Evolutionary conservation across 345 rosid genomes (phyloP).

Genomic region (Gossypium rotundifolium): DNA sequence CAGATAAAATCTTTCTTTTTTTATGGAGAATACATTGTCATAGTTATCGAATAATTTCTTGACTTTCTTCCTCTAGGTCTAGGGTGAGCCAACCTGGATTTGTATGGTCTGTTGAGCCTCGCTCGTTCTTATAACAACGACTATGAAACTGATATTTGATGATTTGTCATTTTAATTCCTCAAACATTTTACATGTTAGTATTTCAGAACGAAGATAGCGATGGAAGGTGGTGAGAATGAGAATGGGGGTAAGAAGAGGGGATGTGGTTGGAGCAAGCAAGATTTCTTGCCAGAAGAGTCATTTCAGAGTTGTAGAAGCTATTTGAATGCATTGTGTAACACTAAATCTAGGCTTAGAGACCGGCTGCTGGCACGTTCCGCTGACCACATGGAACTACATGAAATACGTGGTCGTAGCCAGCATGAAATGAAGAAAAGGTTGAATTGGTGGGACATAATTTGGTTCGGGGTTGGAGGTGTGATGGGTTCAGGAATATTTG

Average conservation of each 20-base stretch:
- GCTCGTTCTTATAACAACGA: not conserved
- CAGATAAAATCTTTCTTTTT: not conserved
- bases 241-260: slow-evolving; percentile 19
- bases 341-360: slow-evolving; percentile 49
- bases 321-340: slow-evolving; percentile 42
- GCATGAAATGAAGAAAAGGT: slow-evolving; percentile 48
- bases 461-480: slow-evolving; percentile 65
- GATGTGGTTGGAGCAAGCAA: slow-evolving; percentile 27
- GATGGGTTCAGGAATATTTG: slow-evolving; percentile 62
- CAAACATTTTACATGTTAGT: not conserved
- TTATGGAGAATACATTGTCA: not conserved
- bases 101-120: not conserved
- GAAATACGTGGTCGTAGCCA: slow-evolving; percentile 45
- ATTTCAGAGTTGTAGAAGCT: slow-evolving; percentile 46
- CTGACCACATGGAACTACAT: slow-evolving; percentile 42
- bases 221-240: not conserved
- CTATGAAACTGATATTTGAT: not conserved
- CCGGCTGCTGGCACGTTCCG: slow-evolving; percentile 42
- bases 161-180: not conserved
- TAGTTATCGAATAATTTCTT: too few species aligned
- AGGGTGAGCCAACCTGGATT: not conserved
- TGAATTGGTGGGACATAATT: slow-evolving; percentile 61
- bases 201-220: slow-evolving; percentile 18
- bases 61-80: not conserved
- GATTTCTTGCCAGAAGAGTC: slow-evolving; percentile 65